Percentiles rank a stretch among this genome's conserved stretches.
These are phyloP conservation scores for Phytophthora foliorum DNA, from an alignment of 352 stramenopile species.

Conservation along the genomic window DNA sequence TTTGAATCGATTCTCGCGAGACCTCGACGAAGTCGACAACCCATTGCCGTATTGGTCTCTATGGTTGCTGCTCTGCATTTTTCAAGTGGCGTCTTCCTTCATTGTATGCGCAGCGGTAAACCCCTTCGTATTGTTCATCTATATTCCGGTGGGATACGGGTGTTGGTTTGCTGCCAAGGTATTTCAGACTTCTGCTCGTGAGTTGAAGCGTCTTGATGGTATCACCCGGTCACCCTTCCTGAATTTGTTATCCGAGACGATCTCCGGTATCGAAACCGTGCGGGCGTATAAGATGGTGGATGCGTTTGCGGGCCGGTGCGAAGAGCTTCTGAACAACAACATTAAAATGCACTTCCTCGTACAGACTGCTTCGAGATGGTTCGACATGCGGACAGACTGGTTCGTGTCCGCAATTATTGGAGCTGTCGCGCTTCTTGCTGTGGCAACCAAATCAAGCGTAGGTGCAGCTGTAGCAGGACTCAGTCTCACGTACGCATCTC, in stretches of 20 bases:
- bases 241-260: slow-evolving; percentile 91
- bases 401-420: slow-evolving; percentile 86
- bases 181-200: slow-evolving; percentile 81
- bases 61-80: slow-evolving; percentile 49
- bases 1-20: slow-evolving; percentile 73
- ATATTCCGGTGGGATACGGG: slow-evolving; percentile 42
- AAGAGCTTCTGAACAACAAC: slow-evolving; percentile 47
- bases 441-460: slow-evolving; percentile 59
- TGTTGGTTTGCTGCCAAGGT: slow-evolving; percentile 61
- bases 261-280: slow-evolving; percentile 95
- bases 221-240: slow-evolving; percentile 93
- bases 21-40: slow-evolving; percentile 69
- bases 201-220: slow-evolving; percentile 96
- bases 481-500: slow-evolving; percentile 44
- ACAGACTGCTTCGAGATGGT: slow-evolving; percentile 82
- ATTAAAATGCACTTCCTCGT: slow-evolving; percentile 47
- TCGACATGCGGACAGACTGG: slow-evolving; percentile 92
- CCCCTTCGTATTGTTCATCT: slow-evolving; percentile 59
- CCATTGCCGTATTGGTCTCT: slow-evolving; percentile 57
- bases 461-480: slow-evolving; percentile 38
- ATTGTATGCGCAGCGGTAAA: slow-evolving; percentile 52
- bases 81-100: slow-evolving; percentile 36
- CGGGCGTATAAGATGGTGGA: slow-evolving; percentile 66
- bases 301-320: slow-evolving; percentile 41
- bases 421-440: slow-evolving; percentile 85